phyloP scores from a whole-genome alignment of 2,329 filamentous ascomycete species.

The Amauroascus niger region DNA sequence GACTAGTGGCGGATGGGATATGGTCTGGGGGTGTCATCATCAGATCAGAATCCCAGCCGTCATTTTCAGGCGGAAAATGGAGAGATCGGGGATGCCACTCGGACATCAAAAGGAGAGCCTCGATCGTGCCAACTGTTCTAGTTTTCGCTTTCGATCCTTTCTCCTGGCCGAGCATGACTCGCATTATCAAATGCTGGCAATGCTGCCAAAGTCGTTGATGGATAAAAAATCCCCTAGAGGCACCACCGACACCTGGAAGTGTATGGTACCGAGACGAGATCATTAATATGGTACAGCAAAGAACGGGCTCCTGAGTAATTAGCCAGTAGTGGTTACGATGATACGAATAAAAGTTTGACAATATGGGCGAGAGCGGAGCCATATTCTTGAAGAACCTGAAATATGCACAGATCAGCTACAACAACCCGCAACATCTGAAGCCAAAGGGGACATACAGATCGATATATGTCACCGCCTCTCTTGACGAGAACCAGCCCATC shows the following conservation, averaged over 20 bases:
- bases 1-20: constrained; percentile 18
- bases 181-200: constrained; percentile 45
- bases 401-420: background rate
- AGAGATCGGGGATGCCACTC: constrained; percentile 49
- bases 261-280: constrained; percentile 46
- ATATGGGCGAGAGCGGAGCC: constrained; percentile 43
- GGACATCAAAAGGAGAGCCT: constrained; percentile 44
- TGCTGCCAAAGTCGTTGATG: constrained; percentile 48
- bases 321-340: constrained; percentile 42
- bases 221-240: constrained; percentile 45
- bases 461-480: constrained; percentile 46
- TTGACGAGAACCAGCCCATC: constrained; percentile 48
- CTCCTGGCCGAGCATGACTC: constrained; percentile 47
- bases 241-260: constrained; percentile 35
- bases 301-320: constrained; percentile 43
- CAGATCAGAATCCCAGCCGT: constrained; percentile 47
- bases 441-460: constrained; percentile 33
- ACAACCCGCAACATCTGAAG: background rate
- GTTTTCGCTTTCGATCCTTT: constrained; percentile 43
- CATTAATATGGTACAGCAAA: constrained; percentile 47
- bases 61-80: constrained; percentile 44
- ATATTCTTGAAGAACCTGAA: constrained; percentile 43
- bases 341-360: constrained; percentile 42
- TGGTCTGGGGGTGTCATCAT: constrained; percentile 27
- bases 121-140: constrained; percentile 44